Evolutionary conservation across 768 basidiomycete species (phyloP).

Genomic region (Suillus lakei): DNA sequence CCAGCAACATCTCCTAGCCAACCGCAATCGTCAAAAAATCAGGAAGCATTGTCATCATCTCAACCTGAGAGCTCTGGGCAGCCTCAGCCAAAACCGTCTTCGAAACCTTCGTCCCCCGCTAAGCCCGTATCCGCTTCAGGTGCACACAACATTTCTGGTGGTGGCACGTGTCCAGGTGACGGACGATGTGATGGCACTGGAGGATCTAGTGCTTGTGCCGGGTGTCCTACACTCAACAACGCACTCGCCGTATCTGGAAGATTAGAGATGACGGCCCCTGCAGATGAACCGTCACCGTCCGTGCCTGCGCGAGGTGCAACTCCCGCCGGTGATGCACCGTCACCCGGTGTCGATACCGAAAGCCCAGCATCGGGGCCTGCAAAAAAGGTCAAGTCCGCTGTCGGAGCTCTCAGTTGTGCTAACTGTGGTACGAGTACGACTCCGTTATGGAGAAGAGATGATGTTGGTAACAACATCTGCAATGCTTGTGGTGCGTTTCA

Average conservation of each 20-base stretch:
- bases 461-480: slow-evolving; percentile 91
- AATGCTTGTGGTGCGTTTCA: slow-evolving; percentile 86
- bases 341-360: slow-evolving; percentile 33
- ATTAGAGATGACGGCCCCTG: slow-evolving; percentile 39
- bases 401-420: slow-evolving; percentile 83
- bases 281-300: slow-evolving; percentile 25
- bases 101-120: slow-evolving; percentile 30
- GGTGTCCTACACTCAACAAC: slow-evolving; percentile 98
- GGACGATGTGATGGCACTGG: slow-evolving; percentile 98
- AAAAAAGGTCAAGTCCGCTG: slow-evolving; percentile 44
- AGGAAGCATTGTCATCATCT: slow-evolving; percentile 30
- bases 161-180: slow-evolving; percentile 96
- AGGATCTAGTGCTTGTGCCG: slow-evolving; percentile 89
- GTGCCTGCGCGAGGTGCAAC: slow-evolving; percentile 24
- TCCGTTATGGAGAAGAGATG: slow-evolving; percentile 88
- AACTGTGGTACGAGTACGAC: slow-evolving; percentile 91
- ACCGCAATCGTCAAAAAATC: slow-evolving; percentile 37
- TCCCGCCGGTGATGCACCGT: slow-evolving; percentile 40
- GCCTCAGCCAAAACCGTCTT: slow-evolving; percentile 29
- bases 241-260: slow-evolving; percentile 53
- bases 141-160: slow-evolving; percentile 34
- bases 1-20: slow-evolving; percentile 23
- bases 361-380: slow-evolving; percentile 30
- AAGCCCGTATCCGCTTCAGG: slow-evolving; percentile 35
- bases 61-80: slow-evolving; percentile 30